These are phyloP conservation scores for Aquilaria malaccensis DNA, from an alignment of 345 rosid genomes.

Conservation along the genomic window DNA sequence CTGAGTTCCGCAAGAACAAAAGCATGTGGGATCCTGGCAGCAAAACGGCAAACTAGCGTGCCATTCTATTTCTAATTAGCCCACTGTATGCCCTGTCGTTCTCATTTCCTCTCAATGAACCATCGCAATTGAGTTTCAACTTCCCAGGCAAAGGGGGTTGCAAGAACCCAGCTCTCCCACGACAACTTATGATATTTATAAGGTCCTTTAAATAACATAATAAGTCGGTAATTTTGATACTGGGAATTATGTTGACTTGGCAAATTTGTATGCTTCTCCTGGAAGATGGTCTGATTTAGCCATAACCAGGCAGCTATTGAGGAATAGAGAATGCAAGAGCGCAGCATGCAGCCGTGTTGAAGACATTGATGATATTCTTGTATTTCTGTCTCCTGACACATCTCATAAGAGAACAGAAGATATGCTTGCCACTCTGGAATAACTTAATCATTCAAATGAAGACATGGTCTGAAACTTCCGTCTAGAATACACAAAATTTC, in stretches of 20 bases:
- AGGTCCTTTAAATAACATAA: no score
- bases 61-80: no score
- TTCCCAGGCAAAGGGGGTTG: no score
- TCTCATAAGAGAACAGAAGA: conserved; percentile 35
- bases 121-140: no score
- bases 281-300: conserved; percentile 46
- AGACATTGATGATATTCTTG: conserved; percentile 28
- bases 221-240: conserved; percentile 10
- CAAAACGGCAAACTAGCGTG: no score
- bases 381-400: conserved; percentile 38
- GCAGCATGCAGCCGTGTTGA: conserved; percentile 57
- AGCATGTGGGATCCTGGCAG: no score
- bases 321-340: conserved; percentile 30
- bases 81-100: no score
- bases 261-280: conserved; percentile 44
- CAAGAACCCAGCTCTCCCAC: no score
- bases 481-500: conserved; percentile 4
- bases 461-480: conserved; percentile 6
- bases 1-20: no score
- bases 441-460: conserved; percentile 34
- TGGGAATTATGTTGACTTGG: conserved; percentile 37
- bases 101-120: no score
- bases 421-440: conserved; percentile 34
- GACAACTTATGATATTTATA: no score
- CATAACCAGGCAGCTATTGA: conserved; percentile 26